Base-by-base conservation (phyloP, 1,284 basidiomycete species). In the Cryptococcus wingfieldii region DNA sequence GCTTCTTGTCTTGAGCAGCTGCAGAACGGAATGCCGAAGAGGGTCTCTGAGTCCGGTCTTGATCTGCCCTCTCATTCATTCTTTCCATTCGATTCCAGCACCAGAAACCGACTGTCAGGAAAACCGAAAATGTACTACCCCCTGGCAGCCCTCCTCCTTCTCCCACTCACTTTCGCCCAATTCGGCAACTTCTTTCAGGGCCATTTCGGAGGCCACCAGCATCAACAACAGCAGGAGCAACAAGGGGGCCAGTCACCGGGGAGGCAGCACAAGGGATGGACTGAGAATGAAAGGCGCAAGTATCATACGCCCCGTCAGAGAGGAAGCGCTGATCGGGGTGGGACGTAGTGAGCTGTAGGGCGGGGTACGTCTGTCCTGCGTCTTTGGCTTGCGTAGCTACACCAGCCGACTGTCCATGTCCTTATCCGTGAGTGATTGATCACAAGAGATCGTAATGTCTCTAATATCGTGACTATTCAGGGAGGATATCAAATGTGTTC, bases 351-450 rank as follows among this genome's bases (percentile, higher is more conserved):
- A 64, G 67, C 51, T 76, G 74, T 56, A 56, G 69, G 50, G 71
- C 72, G 9, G 74, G 74, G 1, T 76, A 76, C 50, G 70, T 76
- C 31, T 76, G 74, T 56, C 72, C 74, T 4, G 62, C 58, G 0
- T 67, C 67, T 6, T 57, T 74, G 47, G 66, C 68, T 23, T 76
- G 74, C 51, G 72, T 76, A 1, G 69, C 74, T n/a, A 74, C 72
- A 1, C 74, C 74, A 3, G 70, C 71, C 5, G 72, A 73, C 55
- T 76, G 74, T 53, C 74, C 74, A 14, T 76, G 74, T 58, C 71
- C 72, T 5, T 74, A 76, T 54, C 70, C 72, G 74, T 75, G 50
- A 62, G 73, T 67, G 38, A 23, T 23, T 23, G 23, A 23, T 23
- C 23, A 23, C 3, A 23, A 23, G 23, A 23, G 23, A 23, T 23